Evolutionary conservation across 148 eudicot genomes (phyloP), one percentile per base, ranked within the genome.

Genomic region (Suaeda aralocaspica): DNA sequence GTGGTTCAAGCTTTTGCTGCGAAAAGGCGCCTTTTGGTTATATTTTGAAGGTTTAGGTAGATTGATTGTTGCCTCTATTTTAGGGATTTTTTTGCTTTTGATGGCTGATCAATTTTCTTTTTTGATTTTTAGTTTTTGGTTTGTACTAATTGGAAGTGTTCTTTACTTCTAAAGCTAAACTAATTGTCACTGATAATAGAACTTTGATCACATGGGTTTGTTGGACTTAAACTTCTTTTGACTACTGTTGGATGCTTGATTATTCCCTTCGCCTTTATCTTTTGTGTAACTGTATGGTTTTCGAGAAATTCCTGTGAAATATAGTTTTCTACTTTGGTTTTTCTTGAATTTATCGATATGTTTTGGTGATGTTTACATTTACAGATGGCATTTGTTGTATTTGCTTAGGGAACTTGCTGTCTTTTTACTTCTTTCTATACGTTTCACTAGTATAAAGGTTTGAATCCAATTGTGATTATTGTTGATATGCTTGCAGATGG

Each of bases 401-500:
- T 22, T 5, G 10, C 50, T 52, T 52, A 31, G 13, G 41, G 28
- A 18, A 57, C 6, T 64, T 3, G 28, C 2, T 45, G n/a, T 9
- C 24, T 56, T 69, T 22, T n/a, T 13, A 18, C 30, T 57, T 39
- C 57, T 8, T 39, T 69, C 21, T 41, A 11, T 57, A n/a, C n/a
- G 51, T 26, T 69, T 56, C 28, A 18, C 16, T 41, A 28, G 29
- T 46, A 55, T 11, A 0, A 13, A 30, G 39, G 60, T 67, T 50
- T 52, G 46, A 25, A 52, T 52, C 14, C 11, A 58, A 28, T 16
- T 16, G 5, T 55, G 42, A 25, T 2, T 59, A 29, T 36, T 33
- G 1, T 58, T 15, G 22, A 28, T 29, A 44, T 45, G 0, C 22
- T 59, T 60, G 58, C 74, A 71, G 74, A 71, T 71, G 52, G 74